A percentile compares a stretch with the other conserved stretches of the same genome.
These are phyloP conservation scores for Lactifluus echinatus DNA, from an alignment of 768 basidiomycete genomes.

Conservation along the genomic window DNA sequence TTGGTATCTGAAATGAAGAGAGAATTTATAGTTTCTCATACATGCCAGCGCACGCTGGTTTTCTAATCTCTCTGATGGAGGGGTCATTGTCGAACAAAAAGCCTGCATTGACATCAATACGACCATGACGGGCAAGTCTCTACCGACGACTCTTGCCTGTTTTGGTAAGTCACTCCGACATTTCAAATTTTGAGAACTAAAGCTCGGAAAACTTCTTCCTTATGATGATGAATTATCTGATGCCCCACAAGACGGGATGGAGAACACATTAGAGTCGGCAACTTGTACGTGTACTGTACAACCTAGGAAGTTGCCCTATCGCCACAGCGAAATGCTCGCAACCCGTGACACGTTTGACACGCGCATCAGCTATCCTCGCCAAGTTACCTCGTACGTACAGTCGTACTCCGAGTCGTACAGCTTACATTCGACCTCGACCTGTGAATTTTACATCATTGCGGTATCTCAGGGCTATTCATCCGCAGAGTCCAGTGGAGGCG, in stretches of 20 bases:
- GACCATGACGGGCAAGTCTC: background rate
- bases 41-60: slow-evolving; percentile 4
- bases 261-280: background rate
- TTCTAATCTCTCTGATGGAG: slow-evolving; percentile 1
- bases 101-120: background rate
- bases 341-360: too few relatives aligned
- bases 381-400: too few relatives aligned
- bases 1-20: slow-evolving; percentile 19
- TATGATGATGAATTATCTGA: background rate
- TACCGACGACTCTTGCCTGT: background rate
- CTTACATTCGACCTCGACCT: too few relatives aligned
- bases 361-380: too few relatives aligned
- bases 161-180: background rate
- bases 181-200: background rate
- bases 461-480: too few relatives aligned
- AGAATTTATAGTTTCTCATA: slow-evolving; percentile 21
- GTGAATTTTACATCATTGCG: too few relatives aligned
- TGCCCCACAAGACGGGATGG: background rate
- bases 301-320: too few relatives aligned
- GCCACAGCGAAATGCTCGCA: too few relatives aligned
- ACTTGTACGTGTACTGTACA: slow-evolving; percentile 1
- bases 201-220: background rate
- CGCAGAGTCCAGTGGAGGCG: too few relatives aligned
- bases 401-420: too few relatives aligned
- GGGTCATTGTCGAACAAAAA: slow-evolving; percentile 1